These are phyloP conservation scores for Syncephalastrum sp. DNA, from an alignment of 371 early-diverging fungal genomes.

Conservation along the genomic window DNA sequence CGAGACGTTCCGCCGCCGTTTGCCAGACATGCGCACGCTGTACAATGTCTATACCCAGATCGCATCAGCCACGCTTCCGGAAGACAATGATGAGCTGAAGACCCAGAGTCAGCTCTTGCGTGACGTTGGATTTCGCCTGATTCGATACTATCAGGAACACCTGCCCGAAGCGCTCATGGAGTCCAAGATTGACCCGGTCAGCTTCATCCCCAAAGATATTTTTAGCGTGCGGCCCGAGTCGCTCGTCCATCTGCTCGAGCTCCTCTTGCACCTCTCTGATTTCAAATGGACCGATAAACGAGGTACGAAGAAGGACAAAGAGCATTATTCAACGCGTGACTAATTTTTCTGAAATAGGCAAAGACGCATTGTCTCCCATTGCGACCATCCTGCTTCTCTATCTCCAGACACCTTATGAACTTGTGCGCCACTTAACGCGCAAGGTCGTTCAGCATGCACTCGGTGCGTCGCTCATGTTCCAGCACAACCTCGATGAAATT, in stretches of 20 bases:
- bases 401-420: constrained; percentile 50
- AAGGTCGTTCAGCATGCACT: constrained; percentile 51
- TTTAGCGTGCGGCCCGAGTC: constrained; percentile 52
- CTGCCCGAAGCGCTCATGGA: constrained; percentile 68
- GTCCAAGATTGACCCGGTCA: constrained; percentile 71
- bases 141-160: constrained; percentile 68
- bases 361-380: constrained; percentile 57
- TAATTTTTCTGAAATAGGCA: constrained; percentile 24
- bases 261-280: constrained; percentile 58
- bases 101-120: constrained; percentile 52
- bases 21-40: constrained; percentile 72
- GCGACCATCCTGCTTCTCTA: constrained; percentile 57
- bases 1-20: constrained; percentile 66
- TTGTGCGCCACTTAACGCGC: constrained; percentile 49
- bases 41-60: constrained; percentile 35
- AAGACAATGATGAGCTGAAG: constrained; percentile 31
- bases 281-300: constrained; percentile 69
- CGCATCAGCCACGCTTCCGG: constrained; percentile 9
- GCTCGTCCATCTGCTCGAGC: constrained; percentile 58
- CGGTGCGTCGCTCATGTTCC: constrained; percentile 63
- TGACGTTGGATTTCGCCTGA: constrained; percentile 56
- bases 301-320: constrained; percentile 22
- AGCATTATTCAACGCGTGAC: background rate
- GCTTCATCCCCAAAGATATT: constrained; percentile 72
- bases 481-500: constrained; percentile 61